These are phyloP conservation scores for Coemansia nantahalensis DNA, from an alignment of 192 early-diverging fungal genomes.

Conservation along the genomic window DNA sequence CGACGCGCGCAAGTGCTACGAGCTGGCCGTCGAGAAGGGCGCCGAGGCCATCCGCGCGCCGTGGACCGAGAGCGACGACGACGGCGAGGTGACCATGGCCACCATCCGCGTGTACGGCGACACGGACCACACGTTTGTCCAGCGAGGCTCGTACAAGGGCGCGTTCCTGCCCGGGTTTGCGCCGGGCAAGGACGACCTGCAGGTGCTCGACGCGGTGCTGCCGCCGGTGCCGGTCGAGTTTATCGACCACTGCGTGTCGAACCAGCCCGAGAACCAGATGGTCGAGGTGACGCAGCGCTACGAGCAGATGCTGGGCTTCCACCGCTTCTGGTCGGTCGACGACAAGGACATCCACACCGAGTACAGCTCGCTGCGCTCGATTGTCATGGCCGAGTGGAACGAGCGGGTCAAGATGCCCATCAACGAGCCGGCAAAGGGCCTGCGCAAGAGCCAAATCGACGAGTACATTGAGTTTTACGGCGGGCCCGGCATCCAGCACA, in stretches of 20 bases:
- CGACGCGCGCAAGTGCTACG: constrained; percentile 74
- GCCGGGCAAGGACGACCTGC: constrained; percentile 28
- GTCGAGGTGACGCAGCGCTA: constrained; percentile 79
- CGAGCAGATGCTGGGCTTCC: constrained; percentile 91
- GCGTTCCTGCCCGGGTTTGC: constrained; percentile 82
- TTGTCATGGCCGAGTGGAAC: constrained; percentile 92
- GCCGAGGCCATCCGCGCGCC: constrained; percentile 78
- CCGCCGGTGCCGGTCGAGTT: constrained; percentile 66
- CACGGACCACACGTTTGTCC: constrained; percentile 93
- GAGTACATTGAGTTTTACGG: constrained; percentile 57
- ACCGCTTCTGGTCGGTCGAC: constrained; percentile 98
- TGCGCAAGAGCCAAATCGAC: constrained; percentile 95
- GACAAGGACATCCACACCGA: constrained; percentile 95
- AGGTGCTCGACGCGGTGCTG: constrained; percentile 61
- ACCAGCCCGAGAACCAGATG: constrained; percentile 94
- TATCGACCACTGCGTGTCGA: constrained; percentile 95
- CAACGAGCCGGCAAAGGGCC: constrained; percentile 93
- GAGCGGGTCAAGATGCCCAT: constrained; percentile 96
- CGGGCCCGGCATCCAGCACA: constrained; percentile 86
- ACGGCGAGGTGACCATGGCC: constrained; percentile 89
- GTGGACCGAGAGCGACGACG: constrained; percentile 75
- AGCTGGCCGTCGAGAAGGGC: constrained; percentile 80
- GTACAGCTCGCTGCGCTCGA: constrained; percentile 89
- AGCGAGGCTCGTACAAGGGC: constrained; percentile 80
- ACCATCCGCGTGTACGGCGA: constrained; percentile 93